phyloP scores from a whole-genome alignment of 257 asterid genomes.

The Salvia hispanica region DNA sequence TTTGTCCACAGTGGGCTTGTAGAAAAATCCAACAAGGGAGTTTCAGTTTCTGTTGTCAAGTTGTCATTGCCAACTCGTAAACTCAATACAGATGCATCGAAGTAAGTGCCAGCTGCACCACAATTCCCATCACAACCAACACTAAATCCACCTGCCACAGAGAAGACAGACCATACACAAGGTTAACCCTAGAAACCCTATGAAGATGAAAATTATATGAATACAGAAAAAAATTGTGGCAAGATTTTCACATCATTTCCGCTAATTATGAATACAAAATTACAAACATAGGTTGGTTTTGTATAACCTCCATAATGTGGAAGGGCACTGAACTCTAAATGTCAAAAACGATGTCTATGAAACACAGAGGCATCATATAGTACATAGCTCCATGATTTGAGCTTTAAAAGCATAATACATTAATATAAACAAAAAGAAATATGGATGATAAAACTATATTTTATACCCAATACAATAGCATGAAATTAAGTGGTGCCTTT shows the following conservation, averaged over 20 bases:
- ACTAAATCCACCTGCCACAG: conserved; percentile 84
- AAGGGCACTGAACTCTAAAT: conserved; percentile 12
- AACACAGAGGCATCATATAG: background rate
- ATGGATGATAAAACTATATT: background rate
- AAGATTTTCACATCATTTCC: conserved; percentile 14
- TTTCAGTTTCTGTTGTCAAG: conserved; percentile 91
- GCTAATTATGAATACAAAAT: conserved; percentile 4
- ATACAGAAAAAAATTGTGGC: background rate
- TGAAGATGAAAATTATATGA: conserved; percentile 12
- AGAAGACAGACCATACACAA: conserved; percentile 31
- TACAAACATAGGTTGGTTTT: conserved; percentile 1
- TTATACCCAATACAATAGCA: background rate
- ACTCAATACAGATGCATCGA: conserved; percentile 89
- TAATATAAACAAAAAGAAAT: background rate
- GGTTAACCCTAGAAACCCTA: conserved; percentile 23
- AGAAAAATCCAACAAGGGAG: conserved; percentile 92
- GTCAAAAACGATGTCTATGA: background rate
- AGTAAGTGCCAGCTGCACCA: conserved; percentile 99
- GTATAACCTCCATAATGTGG: conserved; percentile 9
- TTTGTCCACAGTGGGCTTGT: conserved; percentile 93
- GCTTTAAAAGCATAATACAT: conserved; percentile 6
- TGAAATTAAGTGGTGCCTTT: background rate
- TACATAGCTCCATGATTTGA: conserved; percentile 6
- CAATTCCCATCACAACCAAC: conserved; percentile 83
- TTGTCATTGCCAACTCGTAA: conserved; percentile 87